Evolutionary conservation across 2,329 filamentous ascomycete genomes (phyloP), one percentile per base, ranked within the genome.

Genomic region (Tolypocladium ophioglossoides): DNA sequence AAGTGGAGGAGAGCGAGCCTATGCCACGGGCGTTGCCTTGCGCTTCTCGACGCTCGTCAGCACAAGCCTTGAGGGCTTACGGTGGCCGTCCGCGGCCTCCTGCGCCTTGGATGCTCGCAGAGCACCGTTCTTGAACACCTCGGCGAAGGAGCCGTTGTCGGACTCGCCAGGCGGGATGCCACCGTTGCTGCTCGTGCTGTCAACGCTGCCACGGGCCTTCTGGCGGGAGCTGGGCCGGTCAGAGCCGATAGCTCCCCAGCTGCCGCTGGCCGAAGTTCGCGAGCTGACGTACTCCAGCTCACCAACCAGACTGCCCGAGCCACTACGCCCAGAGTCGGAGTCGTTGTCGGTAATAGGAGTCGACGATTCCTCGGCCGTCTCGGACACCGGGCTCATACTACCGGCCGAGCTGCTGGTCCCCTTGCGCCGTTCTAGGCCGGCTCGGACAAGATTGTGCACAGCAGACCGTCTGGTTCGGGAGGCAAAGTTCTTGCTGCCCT

Each of bases 401-500:
- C 89, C 89, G 56, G 78, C 79, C 59, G 79, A 83, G 68, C 84
- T 86, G 58, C 83, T 78, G 58, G 86, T 88, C 55, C 85, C 73
- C 80, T 87, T 77, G 80, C 92, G 89, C 56, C 94, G 88, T 66
- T 91, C 89, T 58, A 94, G 80, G 18, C 92, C 91, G 53, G 92
- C 92, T 60, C 89, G 88, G 57, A 96, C 89, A 51, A 99, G 81
- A 67, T 91, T 96, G 74, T 91, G 85, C 47, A 99, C 85, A 30
- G 94, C 94, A 63, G 88, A 91, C 59, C 92, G 90, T 56, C 94
- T 90, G 65, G 95, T 91, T 57, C 94, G 91, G 54, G 91, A 85
- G 12, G 88, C 87, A 72, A 99, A 99, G 76, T 99, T 99, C 82
- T 96, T 86, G 83, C 92, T 96, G 27, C 92, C 94, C 70, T 97